A percentile compares a stretch with the other conserved stretches of the same genome.
These are phyloP conservation scores for Sugiyamaella sp. DNA, from an alignment of 1,139 yeast genomes.

Conservation along the genomic window DNA sequence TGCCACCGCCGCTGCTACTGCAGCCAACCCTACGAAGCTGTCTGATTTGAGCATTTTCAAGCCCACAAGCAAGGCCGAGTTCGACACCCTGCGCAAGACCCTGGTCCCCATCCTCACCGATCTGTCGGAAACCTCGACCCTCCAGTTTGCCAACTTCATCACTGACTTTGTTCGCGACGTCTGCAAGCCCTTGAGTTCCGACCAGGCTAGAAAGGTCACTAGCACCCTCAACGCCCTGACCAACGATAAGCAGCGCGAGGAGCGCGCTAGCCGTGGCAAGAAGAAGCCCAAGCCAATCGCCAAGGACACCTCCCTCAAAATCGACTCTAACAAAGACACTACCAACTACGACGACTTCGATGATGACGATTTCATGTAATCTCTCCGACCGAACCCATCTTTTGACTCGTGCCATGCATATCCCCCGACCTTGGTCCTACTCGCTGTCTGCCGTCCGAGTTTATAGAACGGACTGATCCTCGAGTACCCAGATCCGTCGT, in stretches of 20 bases:
- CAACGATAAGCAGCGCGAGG: constrained; percentile 87
- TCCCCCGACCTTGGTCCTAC: neutral
- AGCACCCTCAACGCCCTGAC: constrained; percentile 80
- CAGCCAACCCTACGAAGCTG: constrained; percentile 46
- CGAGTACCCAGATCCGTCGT: neutral
- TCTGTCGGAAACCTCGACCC: constrained; percentile 55
- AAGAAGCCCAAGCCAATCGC: constrained; percentile 90
- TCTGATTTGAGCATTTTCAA: constrained; percentile 57
- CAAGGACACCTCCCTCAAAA: constrained; percentile 75
- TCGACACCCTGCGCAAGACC: constrained; percentile 79
- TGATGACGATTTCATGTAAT: constrained; percentile 90
- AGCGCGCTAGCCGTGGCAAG: constrained; percentile 95
- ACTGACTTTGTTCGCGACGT: constrained; percentile 86
- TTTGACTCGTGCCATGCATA: neutral
- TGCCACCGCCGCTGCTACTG: constrained; percentile 71
- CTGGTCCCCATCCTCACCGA: constrained; percentile 66
- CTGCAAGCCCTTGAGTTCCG: constrained; percentile 77
- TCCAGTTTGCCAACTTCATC: constrained; percentile 77
- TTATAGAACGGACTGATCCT: neutral
- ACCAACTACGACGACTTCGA: constrained; percentile 58
- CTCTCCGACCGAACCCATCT: neutral
- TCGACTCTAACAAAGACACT: constrained; percentile 71
- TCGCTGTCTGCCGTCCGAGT: neutral
- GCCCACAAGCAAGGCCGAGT: constrained; percentile 80
- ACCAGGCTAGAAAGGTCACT: constrained; percentile 80